These are phyloP conservation scores for Dovyalis caffra DNA, from an alignment of 345 rosid genomes.

Conservation along the genomic window DNA sequence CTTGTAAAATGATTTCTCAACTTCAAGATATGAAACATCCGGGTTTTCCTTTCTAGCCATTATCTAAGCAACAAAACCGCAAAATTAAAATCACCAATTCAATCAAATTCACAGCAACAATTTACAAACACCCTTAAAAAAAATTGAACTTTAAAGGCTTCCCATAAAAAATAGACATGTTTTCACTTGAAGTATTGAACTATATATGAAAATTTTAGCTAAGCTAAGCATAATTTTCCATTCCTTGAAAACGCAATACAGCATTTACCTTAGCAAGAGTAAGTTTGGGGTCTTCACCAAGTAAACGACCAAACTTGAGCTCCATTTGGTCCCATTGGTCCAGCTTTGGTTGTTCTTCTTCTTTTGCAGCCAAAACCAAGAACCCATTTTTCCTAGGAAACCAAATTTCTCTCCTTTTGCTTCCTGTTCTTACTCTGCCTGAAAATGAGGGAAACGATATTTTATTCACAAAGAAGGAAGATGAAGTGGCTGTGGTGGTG, in stretches of 20 bases:
- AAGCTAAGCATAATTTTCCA: too few relatives aligned
- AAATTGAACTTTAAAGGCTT: too few relatives aligned
- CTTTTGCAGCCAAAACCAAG: too few relatives aligned
- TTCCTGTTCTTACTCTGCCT: constrained; percentile 18
- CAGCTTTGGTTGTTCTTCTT: constrained; percentile 55
- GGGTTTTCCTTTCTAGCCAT: constrained; percentile 74
- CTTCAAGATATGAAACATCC: constrained; percentile 65
- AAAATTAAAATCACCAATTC: background rate
- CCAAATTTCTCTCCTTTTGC: too few relatives aligned
- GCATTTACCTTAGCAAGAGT: constrained; percentile 77
- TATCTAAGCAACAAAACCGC: constrained; percentile 47
- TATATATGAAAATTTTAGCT: background rate
- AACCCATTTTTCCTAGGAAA: too few relatives aligned
- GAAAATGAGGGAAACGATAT: constrained; percentile 21
- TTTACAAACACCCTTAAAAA: background rate
- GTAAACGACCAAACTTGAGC: constrained; percentile 78
- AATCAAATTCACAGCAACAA: background rate
- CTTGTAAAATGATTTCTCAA: constrained; percentile 75
- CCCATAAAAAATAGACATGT: too few relatives aligned
- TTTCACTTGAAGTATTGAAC: too few relatives aligned
- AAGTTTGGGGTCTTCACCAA: constrained; percentile 92
- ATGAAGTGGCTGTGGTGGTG: constrained; percentile 26
- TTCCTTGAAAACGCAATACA: too few relatives aligned
- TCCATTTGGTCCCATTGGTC: constrained; percentile 86
- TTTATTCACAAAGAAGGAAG: constrained; percentile 23